Conservation (phyloP, 2,329 filamentous ascomycete species). For the Penicillium oxalicum region DNA sequence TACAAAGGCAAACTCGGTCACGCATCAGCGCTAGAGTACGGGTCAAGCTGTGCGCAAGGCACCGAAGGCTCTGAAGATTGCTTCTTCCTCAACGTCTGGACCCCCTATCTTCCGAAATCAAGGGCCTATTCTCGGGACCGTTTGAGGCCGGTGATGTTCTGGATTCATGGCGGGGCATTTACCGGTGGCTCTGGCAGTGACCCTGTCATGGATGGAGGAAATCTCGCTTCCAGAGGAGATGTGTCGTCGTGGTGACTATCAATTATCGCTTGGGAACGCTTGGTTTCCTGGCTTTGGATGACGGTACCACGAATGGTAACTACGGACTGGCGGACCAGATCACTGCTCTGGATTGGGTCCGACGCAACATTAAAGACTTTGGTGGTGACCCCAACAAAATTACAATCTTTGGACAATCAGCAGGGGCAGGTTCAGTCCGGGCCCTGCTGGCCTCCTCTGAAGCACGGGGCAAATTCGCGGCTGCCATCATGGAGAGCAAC, state of each 20-base stretch:
- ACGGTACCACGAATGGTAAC: conserved; percentile 51
- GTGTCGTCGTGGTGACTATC: conserved; percentile 55
- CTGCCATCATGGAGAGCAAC: conserved; percentile 33
- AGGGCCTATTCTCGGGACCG: conserved; percentile 25
- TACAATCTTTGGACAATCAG: conserved; percentile 45
- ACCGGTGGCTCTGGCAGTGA: conserved; percentile 42
- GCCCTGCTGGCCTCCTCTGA: conserved; percentile 40
- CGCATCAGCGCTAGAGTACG: conserved; percentile 36
- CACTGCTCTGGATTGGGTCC: conserved; percentile 45
- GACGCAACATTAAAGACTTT: conserved; percentile 42
- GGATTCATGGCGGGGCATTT: conserved; percentile 54
- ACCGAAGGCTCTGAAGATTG: conserved; percentile 43
- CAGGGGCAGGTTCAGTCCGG: conserved; percentile 52
- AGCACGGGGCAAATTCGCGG: conserved; percentile 14
- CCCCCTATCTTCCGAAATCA: conserved; percentile 39
- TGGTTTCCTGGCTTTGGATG: conserved; percentile 53
- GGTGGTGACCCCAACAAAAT: conserved; percentile 45
- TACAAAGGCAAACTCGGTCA: conserved; percentile 44
- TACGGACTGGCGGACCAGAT: conserved; percentile 50
- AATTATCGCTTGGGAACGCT: conserved; percentile 57
- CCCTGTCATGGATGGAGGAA: conserved; percentile 46
- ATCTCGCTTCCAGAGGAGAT: conserved; percentile 54
- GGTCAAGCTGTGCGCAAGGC: conserved; percentile 38
- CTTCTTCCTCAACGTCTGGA: conserved; percentile 40
- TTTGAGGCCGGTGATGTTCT: conserved; percentile 47